Conservation (phyloP, 2,329 filamentous ascomycete genomes). For the Xylaria arbuscula region DNA sequence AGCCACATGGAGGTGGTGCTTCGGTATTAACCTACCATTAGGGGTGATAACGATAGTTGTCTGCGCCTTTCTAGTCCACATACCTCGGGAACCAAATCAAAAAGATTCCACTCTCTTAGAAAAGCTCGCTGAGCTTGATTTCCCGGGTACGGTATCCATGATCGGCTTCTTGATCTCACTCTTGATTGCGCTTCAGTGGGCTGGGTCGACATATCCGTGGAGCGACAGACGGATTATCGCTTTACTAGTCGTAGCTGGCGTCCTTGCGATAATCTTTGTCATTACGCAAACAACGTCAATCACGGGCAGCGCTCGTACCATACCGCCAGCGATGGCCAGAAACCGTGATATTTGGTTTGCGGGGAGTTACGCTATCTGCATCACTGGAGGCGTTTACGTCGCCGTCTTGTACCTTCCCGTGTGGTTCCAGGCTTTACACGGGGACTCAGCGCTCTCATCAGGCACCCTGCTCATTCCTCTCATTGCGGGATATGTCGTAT, state of each 20-base stretch:
- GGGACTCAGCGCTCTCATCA: neutral
- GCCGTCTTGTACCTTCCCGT: neutral
- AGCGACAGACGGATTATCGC: neutral
- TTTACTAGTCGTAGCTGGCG: neutral
- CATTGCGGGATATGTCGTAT: neutral
- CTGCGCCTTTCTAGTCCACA: neutral
- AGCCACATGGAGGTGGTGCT: neutral
- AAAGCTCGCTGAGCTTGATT: neutral
- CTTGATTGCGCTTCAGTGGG: neutral
- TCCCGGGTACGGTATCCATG: neutral
- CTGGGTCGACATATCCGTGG: neutral
- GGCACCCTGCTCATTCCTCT: neutral
- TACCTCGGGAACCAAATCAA: neutral
- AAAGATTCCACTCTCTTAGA: neutral
- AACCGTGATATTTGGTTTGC: neutral
- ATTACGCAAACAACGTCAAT: neutral
- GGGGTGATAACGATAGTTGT: neutral
- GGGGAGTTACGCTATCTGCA: neutral
- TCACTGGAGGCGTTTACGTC: neutral
- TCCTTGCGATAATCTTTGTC: neutral
- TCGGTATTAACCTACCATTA: neutral
- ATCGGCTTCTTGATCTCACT: neutral
- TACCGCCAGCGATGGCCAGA: neutral
- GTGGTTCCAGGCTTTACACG: neutral
- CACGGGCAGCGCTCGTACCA: neutral